A percentile compares a stretch with the other conserved stretches of the same genome.
phyloP scores from a whole-genome alignment of 305 asterid species.

The Vinca major region DNA sequence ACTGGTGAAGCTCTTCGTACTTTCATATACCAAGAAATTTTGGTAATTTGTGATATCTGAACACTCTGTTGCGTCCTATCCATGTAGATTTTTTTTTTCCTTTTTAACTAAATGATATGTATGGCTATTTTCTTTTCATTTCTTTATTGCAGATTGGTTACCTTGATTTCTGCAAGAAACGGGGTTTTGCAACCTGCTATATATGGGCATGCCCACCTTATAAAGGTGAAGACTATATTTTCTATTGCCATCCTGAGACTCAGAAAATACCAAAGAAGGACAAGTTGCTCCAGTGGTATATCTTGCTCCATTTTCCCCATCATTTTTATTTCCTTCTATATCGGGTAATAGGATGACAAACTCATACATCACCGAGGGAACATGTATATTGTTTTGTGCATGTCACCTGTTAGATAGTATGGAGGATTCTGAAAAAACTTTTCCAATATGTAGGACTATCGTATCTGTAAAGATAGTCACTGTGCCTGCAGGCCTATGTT shows the following conservation, averaged over 20 bases:
- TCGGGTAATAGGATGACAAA: not conserved
- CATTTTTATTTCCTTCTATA: conserved; percentile 3
- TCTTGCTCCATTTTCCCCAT: conserved; percentile 5
- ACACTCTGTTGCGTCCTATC: not conserved
- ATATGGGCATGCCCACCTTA: conserved; percentile 83
- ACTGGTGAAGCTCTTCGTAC: conserved; percentile 66
- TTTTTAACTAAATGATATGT: not conserved
- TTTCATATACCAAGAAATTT: conserved; percentile 61
- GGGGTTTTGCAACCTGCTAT: conserved; percentile 59
- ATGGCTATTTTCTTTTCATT: conserved; percentile 8
- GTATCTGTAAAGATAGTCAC: not conserved
- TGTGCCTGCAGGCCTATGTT: not conserved
- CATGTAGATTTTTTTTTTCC: not conserved
- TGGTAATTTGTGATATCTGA: conserved; percentile 25
- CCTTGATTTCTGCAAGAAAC: conserved; percentile 68
- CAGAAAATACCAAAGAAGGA: conserved; percentile 57
- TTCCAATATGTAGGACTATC: not conserved
- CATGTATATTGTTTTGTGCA: not conserved
- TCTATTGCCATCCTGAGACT: conserved; percentile 67
- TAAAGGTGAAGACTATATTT: conserved; percentile 67
- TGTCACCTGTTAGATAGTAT: not conserved
- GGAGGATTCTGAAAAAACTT: not conserved
- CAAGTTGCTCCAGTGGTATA: conserved; percentile 56
- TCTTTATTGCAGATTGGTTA: conserved; percentile 54
- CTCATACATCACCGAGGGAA: conserved; percentile 3